Evolutionary conservation across 805 yeast species (phyloP), one percentile per base, ranked within the genome.

Genomic region (Candida arabinofermentans): DNA sequence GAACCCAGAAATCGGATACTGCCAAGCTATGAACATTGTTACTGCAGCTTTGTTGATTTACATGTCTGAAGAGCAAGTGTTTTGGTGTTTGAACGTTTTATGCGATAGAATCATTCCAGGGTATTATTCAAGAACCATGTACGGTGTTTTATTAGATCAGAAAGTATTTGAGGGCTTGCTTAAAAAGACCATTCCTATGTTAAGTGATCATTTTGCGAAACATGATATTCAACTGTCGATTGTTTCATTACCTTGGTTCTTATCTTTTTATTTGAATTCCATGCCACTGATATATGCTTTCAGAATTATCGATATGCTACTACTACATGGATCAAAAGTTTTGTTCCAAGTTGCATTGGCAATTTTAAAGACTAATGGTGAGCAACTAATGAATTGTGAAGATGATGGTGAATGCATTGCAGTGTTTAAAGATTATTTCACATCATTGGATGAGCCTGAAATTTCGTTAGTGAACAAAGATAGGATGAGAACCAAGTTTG

Each of bases 1-100:
- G 50, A 89, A 90, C 59, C 96, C 96, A 0, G 96, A 91, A 32
- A 87, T 93, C 21, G 99, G 99, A 0, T 93, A 93, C 62, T 93
- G 99, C 61, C 99, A 93, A 63, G 99, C 98, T 1, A 93, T 95
- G 99, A 93, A 93, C 59, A 93, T 93, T 39, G 89, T 86, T 8
- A 80, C 78, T 2, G 95, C 95, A 2, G 90, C 87, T 0, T 61
- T 86, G 40, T 65, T 86, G 45, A 84, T 84, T 30, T 85, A 80
- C 60, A 89, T 87, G 84, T 84, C 95, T 8, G 99, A 93, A 62
- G 99, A 91, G 50, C 98, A 93, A 63, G 98, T 96, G 0, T 93
- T 88, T 58, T 93, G 98, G 98, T 79, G 91, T 43, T 71, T 93
- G 42, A 77, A 81, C 41, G 76, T 78, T 14, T 64, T 93, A 3